Conservation (phyloP, 768 basidiomycete species). For the Amanita phalloides region DNA sequence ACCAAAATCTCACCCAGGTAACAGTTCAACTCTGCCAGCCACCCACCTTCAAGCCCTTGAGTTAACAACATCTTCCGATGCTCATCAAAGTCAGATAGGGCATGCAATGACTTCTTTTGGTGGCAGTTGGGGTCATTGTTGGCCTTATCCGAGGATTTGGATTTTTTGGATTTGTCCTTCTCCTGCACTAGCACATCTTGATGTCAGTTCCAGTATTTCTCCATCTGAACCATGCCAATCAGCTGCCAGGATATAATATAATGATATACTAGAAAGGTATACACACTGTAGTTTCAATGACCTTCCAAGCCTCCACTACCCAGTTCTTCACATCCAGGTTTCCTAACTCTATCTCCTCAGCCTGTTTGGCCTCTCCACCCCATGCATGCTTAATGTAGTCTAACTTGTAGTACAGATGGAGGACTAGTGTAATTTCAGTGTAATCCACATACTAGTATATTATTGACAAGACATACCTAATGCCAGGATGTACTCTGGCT, state of each 20-base stretch:
- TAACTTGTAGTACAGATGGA: slow-evolving; percentile 22
- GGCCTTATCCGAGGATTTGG: not conserved
- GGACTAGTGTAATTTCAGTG: slow-evolving; percentile 6
- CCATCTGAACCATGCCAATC: not conserved
- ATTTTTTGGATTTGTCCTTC: not conserved
- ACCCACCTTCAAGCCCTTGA: not conserved
- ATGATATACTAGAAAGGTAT: too few relatives aligned
- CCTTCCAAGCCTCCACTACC: too few relatives aligned
- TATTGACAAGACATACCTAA: slow-evolving; percentile 12
- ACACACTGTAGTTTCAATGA: too few relatives aligned
- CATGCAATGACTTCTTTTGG: not conserved
- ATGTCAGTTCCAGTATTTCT: not conserved
- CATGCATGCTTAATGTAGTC: slow-evolving; percentile 7
- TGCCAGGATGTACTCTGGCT: slow-evolving; percentile 13
- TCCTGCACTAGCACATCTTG: not conserved
- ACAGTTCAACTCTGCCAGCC: not conserved
- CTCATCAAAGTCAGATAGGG: not conserved
- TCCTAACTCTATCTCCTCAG: not conserved
- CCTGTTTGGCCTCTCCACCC: not conserved
- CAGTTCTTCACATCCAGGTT: too few relatives aligned
- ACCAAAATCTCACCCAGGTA: not conserved
- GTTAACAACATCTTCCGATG: not conserved
- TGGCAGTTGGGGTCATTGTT: not conserved
- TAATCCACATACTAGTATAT: not conserved
- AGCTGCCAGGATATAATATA: too few relatives aligned